phyloP scores from a whole-genome alignment of 2,329 filamentous ascomycete genomes.

The Talaromyces marneffei region DNA sequence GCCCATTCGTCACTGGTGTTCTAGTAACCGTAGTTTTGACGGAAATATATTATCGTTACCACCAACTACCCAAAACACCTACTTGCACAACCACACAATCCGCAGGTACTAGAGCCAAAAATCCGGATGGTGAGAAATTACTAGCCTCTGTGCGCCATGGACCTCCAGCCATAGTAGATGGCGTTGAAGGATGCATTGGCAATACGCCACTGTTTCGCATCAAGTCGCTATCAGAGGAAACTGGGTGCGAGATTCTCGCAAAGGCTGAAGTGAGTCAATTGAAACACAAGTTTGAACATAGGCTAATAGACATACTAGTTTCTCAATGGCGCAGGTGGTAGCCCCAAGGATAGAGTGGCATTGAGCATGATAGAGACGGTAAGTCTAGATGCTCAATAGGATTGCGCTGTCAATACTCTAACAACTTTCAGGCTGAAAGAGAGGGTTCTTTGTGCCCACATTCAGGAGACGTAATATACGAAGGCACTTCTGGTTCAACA shows the following conservation, averaged over 20 bases:
- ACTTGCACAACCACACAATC: background rate
- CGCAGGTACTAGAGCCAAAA: conserved; percentile 23
- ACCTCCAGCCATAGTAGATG: conserved; percentile 56
- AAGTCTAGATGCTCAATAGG: conserved; percentile 13
- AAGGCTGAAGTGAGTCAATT: conserved; percentile 66
- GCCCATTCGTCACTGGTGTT: conserved; percentile 69
- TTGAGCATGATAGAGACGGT: conserved; percentile 73
- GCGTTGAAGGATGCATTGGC: conserved; percentile 87
- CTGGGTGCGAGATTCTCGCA: conserved; percentile 81
- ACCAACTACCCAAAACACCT: conserved; percentile 39
- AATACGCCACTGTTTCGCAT: conserved; percentile 87
- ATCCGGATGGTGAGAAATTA: conserved; percentile 47
- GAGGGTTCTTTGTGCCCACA: conserved; percentile 68
- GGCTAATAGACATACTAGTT: conserved; percentile 48
- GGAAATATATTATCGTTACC: conserved; percentile 64
- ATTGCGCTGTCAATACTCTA: background rate
- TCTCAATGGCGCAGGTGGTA: conserved; percentile 88
- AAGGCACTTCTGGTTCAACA: conserved; percentile 93
- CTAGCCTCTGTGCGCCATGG: conserved; percentile 24
- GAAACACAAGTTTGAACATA: background rate
- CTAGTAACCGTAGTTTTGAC: conserved; percentile 71
- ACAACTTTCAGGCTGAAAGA: conserved; percentile 59
- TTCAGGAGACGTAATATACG: conserved; percentile 90
- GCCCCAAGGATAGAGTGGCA: conserved; percentile 91
- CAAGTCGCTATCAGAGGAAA: conserved; percentile 75